Percentiles rank a stretch among this genome's conserved stretches.
phyloP scores from a whole-genome alignment of 1,284 basidiomycete genomes.

The Cronartium quercuum region DNA sequence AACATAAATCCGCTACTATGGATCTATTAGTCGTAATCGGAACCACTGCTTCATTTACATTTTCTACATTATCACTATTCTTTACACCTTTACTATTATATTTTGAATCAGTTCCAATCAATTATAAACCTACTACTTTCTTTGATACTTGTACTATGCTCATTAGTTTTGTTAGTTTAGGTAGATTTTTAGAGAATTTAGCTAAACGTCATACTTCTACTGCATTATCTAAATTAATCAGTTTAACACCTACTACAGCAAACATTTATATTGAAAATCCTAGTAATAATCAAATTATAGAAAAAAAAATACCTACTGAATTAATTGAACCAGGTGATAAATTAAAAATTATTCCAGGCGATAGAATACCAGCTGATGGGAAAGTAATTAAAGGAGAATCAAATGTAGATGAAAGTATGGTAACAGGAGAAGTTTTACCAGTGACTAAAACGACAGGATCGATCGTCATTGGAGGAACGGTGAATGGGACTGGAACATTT shows the following conservation, averaged over 20 bases:
- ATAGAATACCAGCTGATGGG: constrained; percentile 94
- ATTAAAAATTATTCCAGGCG: constrained; percentile 90
- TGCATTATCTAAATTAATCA: constrained; percentile 91
- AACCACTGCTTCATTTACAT: constrained; percentile 86
- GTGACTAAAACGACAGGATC: constrained; percentile 76
- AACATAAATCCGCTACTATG: constrained; percentile 76
- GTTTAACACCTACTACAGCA: constrained; percentile 86
- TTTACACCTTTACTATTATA: constrained; percentile 57
- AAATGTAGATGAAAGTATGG: constrained; percentile 88
- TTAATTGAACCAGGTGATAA: constrained; percentile 89
- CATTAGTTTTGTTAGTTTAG: constrained; percentile 92
- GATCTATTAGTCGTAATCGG: constrained; percentile 95
- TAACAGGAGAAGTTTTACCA: constrained; percentile 93
- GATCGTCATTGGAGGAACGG: constrained; percentile 86
- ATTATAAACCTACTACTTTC: constrained; percentile 78
- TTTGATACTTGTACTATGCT: constrained; percentile 99
- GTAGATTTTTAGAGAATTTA: constrained; percentile 88
- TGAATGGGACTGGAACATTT: constrained; percentile 91
- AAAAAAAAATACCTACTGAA: constrained; percentile 87
- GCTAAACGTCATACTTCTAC: constrained; percentile 97
- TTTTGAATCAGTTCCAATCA: constrained; percentile 52
- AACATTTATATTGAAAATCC: constrained; percentile 83
- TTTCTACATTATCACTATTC: constrained; percentile 71
- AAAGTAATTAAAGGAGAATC: constrained; percentile 78
- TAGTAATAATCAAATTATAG: constrained; percentile 69